phyloP scores from a whole-genome alignment of 352 stramenopile species.

The Pythium guiyangense region DNA sequence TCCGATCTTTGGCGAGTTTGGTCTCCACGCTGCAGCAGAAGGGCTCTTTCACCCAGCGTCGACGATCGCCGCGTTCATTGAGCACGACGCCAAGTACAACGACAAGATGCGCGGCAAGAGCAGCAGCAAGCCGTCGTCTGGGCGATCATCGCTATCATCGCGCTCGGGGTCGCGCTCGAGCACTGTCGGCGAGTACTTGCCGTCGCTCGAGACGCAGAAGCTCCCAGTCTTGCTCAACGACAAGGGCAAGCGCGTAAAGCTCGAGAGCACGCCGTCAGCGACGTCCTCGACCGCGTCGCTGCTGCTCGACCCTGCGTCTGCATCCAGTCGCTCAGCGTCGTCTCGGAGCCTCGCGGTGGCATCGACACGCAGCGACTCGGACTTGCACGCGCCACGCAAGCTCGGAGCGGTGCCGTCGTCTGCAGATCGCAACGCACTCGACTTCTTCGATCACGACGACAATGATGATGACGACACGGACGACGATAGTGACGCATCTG shows the following conservation, averaged over 20 bases:
- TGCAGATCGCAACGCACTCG: slow-evolving; percentile 44
- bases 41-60: slow-evolving; percentile 76
- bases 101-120: neutral
- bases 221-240: slow-evolving; percentile 22
- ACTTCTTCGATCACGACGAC: slow-evolving; percentile 41
- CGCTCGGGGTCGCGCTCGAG: slow-evolving; percentile 12
- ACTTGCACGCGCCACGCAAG: slow-evolving; percentile 46
- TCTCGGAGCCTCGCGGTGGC: slow-evolving; percentile 9
- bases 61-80: slow-evolving; percentile 67
- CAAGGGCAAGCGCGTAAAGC: slow-evolving; percentile 23
- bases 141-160: slow-evolving; percentile 14
- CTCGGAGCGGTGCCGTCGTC: slow-evolving; percentile 40
- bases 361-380: slow-evolving; percentile 52
- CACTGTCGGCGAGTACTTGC: slow-evolving; percentile 26
- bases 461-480: slow-evolving; percentile 11
- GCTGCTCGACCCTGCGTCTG: neutral
- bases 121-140: slow-evolving; percentile 10
- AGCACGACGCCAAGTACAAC: slow-evolving; percentile 70
- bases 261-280: slow-evolving; percentile 11
- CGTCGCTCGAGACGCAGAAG: slow-evolving; percentile 29
- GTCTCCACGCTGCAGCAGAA: slow-evolving; percentile 56
- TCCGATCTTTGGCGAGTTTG: slow-evolving; percentile 54
- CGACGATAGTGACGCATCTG: slow-evolving; percentile 10
- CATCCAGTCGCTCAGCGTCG: neutral
- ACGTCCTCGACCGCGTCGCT: slow-evolving; percentile 2